Evolutionary conservation across 75 land plant genomes (phyloP).

Genomic region (Pinus albicaulis): DNA sequence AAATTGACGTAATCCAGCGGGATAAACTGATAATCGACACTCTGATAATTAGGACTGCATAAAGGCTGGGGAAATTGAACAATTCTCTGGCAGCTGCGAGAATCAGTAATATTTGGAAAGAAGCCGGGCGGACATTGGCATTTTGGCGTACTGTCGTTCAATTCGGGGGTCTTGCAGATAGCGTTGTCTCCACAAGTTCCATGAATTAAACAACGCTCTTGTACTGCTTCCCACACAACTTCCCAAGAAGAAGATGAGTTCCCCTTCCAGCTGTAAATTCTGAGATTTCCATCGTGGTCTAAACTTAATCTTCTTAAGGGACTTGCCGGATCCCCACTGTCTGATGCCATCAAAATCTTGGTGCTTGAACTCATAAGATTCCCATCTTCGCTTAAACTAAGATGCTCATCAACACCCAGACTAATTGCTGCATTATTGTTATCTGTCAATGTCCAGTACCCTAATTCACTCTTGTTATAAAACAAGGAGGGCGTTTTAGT

Average conservation of each 20-base stretch:
- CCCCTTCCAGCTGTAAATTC: conserved; percentile 19
- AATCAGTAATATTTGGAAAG: background rate
- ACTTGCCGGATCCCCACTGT: conserved; percentile 13
- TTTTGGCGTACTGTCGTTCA: background rate
- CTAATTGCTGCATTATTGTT: no score
- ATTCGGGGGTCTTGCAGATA: conserved; percentile 16
- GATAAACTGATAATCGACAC: conserved; percentile 22
- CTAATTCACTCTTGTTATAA: no score
- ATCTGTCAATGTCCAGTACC: background rate
- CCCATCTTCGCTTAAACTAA: no score
- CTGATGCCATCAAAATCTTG: conserved; percentile 29
- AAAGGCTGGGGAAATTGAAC: background rate
- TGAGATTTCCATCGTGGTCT: conserved; percentile 30
- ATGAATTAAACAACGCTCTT: background rate
- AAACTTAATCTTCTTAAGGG: conserved; percentile 35
- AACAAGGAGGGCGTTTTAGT: no score
- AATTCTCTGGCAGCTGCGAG: background rate
- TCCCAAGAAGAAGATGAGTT: background rate
- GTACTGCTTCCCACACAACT: background rate
- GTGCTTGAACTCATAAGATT: conserved; percentile 16
- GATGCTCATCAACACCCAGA: no score
- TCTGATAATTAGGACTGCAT: no score
- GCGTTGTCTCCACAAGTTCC: background rate
- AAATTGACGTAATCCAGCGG: conserved; percentile 43
- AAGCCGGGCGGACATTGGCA: conserved; percentile 45